phyloP scores from a whole-genome alignment of 768 basidiomycete genomes.

The Royoungia palumana region DNA sequence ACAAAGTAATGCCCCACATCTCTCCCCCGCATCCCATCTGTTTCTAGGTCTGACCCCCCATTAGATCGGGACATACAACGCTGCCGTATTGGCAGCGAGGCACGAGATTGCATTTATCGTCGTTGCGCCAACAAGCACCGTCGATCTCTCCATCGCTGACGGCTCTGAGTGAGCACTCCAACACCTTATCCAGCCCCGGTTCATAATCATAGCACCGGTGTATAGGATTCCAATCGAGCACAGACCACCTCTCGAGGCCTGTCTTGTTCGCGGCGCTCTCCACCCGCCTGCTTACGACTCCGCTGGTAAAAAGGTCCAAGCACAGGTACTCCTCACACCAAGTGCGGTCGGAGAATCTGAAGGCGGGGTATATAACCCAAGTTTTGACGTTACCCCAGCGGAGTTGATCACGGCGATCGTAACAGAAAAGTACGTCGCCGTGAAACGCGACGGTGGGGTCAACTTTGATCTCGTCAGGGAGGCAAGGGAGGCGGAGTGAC shows the following conservation, averaged over 20 bases:
- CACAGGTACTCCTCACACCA: slow-evolving; percentile 84
- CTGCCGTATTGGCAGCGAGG: slow-evolving; percentile 84
- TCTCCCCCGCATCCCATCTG: not conserved
- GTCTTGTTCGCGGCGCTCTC: slow-evolving; percentile 78
- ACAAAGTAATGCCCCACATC: slow-evolving; percentile 55
- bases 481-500: slow-evolving; percentile 5
- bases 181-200: not conserved
- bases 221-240: slow-evolving; percentile 89
- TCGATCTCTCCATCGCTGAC: slow-evolving; percentile 75
- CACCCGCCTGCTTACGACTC: slow-evolving; percentile 46
- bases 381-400: slow-evolving; percentile 95
- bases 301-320: slow-evolving; percentile 54
- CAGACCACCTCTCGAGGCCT: slow-evolving; percentile 82
- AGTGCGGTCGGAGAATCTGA: slow-evolving; percentile 36
- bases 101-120: slow-evolving; percentile 91
- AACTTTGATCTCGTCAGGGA: slow-evolving; percentile 60
- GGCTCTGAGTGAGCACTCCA: slow-evolving; percentile 52
- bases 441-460: slow-evolving; percentile 54
- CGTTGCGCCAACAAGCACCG: slow-evolving; percentile 87
- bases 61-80: slow-evolving; percentile 92
- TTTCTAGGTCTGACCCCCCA: not conserved
- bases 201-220: no score
- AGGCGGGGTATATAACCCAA: slow-evolving; percentile 75
- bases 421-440: slow-evolving; percentile 91
- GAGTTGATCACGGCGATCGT: slow-evolving; percentile 92